Percentiles rank a stretch among this genome's conserved stretches.
Conservation (phyloP, 495 filamentous ascomycete genomes). For the Penicillium arizonense region DNA sequence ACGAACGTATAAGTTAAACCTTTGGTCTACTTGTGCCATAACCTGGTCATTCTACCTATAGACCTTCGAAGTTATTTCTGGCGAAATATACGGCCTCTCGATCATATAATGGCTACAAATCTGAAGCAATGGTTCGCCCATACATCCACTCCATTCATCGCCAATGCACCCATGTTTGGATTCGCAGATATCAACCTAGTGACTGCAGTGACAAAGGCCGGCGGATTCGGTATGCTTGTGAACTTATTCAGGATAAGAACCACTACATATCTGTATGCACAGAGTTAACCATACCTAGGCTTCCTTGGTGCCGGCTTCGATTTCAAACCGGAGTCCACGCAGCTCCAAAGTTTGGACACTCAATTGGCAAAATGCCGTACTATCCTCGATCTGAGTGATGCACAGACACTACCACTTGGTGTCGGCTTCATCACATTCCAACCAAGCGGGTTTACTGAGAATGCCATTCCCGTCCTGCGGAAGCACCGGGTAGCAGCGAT, state of each 20-base stretch:
- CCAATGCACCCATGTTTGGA: conserved; percentile 69
- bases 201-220: conserved; percentile 71
- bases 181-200: conserved; percentile 65
- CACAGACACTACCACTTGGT: conserved; percentile 54
- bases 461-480: conserved; percentile 42
- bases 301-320: conserved; percentile 69
- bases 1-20: background rate
- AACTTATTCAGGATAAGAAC: background rate
- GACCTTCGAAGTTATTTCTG: no score
- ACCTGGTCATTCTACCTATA: no score
- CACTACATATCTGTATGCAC: background rate
- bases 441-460: conserved; percentile 15
- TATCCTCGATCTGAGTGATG: conserved; percentile 54
- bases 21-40: background rate
- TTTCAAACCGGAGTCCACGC: conserved; percentile 63
- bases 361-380: conserved; percentile 65
- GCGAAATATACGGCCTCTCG: no score
- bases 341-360: conserved; percentile 67
- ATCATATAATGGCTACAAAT: background rate
- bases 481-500: conserved; percentile 54
- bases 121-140: conserved; percentile 18
- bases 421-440: conserved; percentile 58
- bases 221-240: conserved; percentile 59
- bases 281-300: conserved; percentile 3
- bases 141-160: conserved; percentile 49